A percentile compares a stretch with the other conserved stretches of the same genome.
Conservation (phyloP, 2,329 filamentous ascomycete genomes). For the Plenodomus biglobosus region DNA sequence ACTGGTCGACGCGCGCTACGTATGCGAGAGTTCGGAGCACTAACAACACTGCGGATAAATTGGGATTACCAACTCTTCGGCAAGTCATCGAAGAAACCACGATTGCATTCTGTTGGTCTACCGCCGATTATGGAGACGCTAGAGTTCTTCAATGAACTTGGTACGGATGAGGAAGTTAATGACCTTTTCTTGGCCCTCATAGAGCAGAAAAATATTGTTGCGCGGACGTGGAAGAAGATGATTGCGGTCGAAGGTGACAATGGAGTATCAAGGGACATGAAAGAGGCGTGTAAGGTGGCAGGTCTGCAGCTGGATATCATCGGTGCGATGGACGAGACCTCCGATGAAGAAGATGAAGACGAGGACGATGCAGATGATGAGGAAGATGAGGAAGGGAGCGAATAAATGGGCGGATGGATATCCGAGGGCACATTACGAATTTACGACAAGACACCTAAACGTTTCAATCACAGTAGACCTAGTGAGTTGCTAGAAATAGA, state of each 20-base stretch:
- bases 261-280: constrained; percentile 24
- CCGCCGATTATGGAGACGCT: constrained; percentile 32
- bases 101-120: constrained; percentile 34
- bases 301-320: constrained; percentile 46
- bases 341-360: neutral
- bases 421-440: neutral
- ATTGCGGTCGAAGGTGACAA: constrained; percentile 32
- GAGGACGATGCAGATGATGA: neutral
- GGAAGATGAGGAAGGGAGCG: neutral
- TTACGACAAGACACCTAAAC: neutral
- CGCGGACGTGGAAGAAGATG: constrained; percentile 26
- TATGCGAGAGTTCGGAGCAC: constrained; percentile 30
- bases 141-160: constrained; percentile 38
- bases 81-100: constrained; percentile 35
- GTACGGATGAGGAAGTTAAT: constrained; percentile 33
- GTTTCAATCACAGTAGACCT: too few relatives aligned
- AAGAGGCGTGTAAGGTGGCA: constrained; percentile 25
- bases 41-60: constrained; percentile 31
- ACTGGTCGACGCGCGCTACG: constrained; percentile 33
- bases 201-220: constrained; percentile 30
- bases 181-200: constrained; percentile 32
- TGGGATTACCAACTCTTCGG: constrained; percentile 40
- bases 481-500: neutral
- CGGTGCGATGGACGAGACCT: constrained; percentile 47
- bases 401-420: neutral